A percentile compares a stretch with the other conserved stretches of the same genome.
Evolutionary conservation across 805 yeast genomes (phyloP).

Genomic region (Candida arabinofermentans): DNA sequence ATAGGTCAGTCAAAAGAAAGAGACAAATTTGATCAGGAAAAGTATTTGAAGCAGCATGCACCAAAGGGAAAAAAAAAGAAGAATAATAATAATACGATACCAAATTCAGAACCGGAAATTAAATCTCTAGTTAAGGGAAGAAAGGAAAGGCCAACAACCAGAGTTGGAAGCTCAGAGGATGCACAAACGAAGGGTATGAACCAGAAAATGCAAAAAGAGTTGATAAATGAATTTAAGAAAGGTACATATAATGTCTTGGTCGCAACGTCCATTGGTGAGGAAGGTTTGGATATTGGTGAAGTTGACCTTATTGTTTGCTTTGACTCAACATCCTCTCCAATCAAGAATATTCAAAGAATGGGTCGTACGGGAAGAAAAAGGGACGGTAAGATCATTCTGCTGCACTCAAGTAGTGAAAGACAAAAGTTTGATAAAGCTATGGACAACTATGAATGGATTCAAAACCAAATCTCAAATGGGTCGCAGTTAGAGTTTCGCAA

Average conservation of each 20-base stretch:
- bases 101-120: constrained; percentile 16
- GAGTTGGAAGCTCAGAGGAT: constrained; percentile 63
- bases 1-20: constrained; percentile 87
- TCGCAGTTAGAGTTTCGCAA: constrained; percentile 39
- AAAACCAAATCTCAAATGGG: constrained; percentile 55
- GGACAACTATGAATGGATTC: constrained; percentile 78
- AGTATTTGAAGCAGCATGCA: constrained; percentile 39
- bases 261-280: constrained; percentile 97
- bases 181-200: constrained; percentile 86
- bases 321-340: constrained; percentile 91
- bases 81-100: constrained; percentile 7
- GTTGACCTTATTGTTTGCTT: constrained; percentile 91
- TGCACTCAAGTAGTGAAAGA: constrained; percentile 76
- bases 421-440: constrained; percentile 77
- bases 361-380: constrained; percentile 97
- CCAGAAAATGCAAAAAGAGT: constrained; percentile 80
- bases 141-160: constrained; percentile 31
- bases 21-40: constrained; percentile 60
- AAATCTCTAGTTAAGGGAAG: constrained; percentile 26
- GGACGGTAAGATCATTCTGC: constrained; percentile 74
- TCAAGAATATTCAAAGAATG: constrained; percentile 91
- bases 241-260: constrained; percentile 79
- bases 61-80: constrained; percentile 39
- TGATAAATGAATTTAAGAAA: constrained; percentile 65
- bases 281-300: constrained; percentile 97